Evolutionary conservation across 169 alveolate species (phyloP).

Genomic region (Fabrea salina): DNA sequence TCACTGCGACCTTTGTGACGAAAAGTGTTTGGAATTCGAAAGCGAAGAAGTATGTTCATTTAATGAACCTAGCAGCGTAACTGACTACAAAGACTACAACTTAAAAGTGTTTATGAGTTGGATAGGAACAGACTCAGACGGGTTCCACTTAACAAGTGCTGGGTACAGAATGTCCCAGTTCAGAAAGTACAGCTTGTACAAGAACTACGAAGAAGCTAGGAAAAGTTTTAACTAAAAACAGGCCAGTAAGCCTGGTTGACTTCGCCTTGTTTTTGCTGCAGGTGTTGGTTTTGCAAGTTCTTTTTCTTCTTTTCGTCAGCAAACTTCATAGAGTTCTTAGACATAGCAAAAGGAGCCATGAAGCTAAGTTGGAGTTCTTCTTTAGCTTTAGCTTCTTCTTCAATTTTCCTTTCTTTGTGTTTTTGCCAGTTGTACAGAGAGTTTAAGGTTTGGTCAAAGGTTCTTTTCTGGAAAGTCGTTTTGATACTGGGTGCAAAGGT

Average conservation of each 20-base stretch:
- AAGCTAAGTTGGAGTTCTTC: neutral
- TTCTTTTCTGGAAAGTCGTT: neutral
- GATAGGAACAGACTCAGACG: conserved; percentile 36
- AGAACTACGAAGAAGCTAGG: neutral
- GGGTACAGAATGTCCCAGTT: conserved; percentile 32
- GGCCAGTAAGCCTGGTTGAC: neutral
- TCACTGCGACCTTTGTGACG: conserved; percentile 3
- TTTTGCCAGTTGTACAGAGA: conserved; percentile 10
- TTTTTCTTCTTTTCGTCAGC: neutral
- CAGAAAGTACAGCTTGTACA: conserved; percentile 15
- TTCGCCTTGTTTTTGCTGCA: neutral
- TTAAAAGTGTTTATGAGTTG: conserved; percentile 23
- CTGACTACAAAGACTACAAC: neutral
- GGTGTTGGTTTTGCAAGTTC: neutral
- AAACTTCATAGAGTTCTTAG: neutral
- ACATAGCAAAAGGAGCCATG: neutral
- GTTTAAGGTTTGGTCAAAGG: neutral
- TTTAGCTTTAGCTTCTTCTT: neutral
- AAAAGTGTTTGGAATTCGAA: neutral
- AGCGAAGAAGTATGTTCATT: conserved; percentile 3
- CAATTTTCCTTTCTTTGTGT: conserved; percentile 10
- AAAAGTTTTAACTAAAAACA: neutral
- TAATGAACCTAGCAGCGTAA: neutral
- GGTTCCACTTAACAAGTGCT: conserved; percentile 13
- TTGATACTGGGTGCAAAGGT: neutral